phyloP scores from a whole-genome alignment of 345 rosid genomes.

The Laguncularia racemosa region DNA sequence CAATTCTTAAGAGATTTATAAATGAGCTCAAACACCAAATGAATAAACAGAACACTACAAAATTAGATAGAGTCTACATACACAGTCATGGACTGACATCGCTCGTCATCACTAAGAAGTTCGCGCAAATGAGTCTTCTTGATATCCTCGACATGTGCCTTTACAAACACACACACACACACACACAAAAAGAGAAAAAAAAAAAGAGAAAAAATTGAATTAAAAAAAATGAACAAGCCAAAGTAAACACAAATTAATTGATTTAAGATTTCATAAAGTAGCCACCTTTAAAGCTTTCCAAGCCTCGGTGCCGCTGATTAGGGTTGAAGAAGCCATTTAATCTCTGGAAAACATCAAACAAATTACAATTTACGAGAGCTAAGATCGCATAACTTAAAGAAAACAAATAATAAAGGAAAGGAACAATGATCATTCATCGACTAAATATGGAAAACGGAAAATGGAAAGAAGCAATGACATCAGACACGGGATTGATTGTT shows the following conservation, averaged over 20 bases:
- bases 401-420: background rate
- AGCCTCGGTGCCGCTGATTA: constrained; percentile 62
- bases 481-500: background rate
- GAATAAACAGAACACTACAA: background rate
- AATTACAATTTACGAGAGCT: background rate
- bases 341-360: constrained; percentile 2
- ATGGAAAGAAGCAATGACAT: background rate
- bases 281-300: constrained; percentile 88
- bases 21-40: background rate
- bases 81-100: constrained; percentile 76
- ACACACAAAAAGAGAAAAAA: too few relatives aligned
- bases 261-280: background rate
- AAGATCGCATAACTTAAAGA: background rate
- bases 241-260: too few relatives aligned
- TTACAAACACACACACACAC: background rate
- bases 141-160: constrained; percentile 70
- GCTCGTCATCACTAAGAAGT: constrained; percentile 54
- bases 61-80: constrained; percentile 21
- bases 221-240: too few relatives aligned
- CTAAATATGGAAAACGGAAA: too few relatives aligned
- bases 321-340: constrained; percentile 57
- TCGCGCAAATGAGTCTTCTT: constrained; percentile 75
- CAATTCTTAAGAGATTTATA: too few relatives aligned
- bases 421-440: background rate
- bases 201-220: too few relatives aligned